Conservation (phyloP, 176 grass and related monocot genomes). For the Cenchrus americanus region DNA sequence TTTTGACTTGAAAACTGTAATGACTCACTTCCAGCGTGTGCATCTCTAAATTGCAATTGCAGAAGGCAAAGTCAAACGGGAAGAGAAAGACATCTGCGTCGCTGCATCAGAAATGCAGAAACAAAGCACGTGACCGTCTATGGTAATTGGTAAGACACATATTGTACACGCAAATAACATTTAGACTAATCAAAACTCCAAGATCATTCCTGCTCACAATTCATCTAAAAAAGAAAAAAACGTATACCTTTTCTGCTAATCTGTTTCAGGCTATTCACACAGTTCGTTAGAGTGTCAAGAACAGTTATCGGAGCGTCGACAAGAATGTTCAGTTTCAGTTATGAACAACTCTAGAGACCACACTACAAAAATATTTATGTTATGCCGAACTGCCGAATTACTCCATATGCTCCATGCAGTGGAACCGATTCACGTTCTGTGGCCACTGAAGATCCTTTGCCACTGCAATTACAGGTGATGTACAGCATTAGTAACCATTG, state of each 20-base stretch:
- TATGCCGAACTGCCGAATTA: constrained; percentile 5
- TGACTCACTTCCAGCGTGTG: background rate
- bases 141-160: background rate
- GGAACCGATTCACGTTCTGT: background rate
- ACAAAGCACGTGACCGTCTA: background rate
- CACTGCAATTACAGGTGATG: constrained; percentile 21
- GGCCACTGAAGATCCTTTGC: constrained; percentile 17
- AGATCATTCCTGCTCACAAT: background rate
- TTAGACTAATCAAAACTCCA: background rate
- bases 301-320: background rate
- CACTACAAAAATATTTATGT: background rate
- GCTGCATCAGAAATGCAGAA: background rate
- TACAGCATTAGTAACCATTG: background rate
- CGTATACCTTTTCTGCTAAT: background rate
- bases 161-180: background rate
- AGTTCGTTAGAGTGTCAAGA: background rate
- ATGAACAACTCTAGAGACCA: background rate
- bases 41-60: background rate
- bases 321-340: constrained; percentile 25
- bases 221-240: constrained; percentile 1
- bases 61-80: background rate
- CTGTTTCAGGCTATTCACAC: constrained; percentile 2
- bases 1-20: constrained; percentile 18
- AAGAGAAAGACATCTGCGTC: background rate
- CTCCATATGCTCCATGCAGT: constrained; percentile 13